A percentile compares a stretch with the other conserved stretches of the same genome.
These are phyloP conservation scores for Chalciporus pseudorubinellus DNA, from an alignment of 768 basidiomycete species.

Conservation along the genomic window DNA sequence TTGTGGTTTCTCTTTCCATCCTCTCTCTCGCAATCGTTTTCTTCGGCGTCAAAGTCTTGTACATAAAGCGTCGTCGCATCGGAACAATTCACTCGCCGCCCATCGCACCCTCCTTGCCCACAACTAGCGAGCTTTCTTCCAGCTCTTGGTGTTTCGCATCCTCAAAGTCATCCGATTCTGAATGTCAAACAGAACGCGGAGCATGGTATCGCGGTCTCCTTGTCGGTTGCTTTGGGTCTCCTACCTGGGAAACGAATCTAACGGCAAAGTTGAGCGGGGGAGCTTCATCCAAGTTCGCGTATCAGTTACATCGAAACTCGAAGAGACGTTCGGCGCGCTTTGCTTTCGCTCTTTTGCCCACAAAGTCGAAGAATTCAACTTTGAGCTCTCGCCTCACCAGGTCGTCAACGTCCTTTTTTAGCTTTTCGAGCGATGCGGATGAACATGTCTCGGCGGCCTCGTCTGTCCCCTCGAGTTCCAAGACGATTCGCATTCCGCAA, in stretches of 20 bases:
- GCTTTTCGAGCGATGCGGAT: slow-evolving; percentile 6
- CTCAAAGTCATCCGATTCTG: not conserved
- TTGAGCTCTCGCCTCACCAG: slow-evolving; percentile 7
- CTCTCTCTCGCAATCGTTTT: slow-evolving; percentile 16
- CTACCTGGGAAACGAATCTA: slow-evolving; percentile 28
- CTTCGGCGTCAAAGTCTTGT: slow-evolving; percentile 24
- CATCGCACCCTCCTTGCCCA: not conserved
- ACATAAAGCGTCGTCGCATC: slow-evolving; percentile 30
- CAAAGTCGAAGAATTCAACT: not conserved
- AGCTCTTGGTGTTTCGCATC: not conserved
- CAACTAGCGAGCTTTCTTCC: not conserved
- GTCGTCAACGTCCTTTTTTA: slow-evolving; percentile 13
- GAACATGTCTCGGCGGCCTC: not conserved
- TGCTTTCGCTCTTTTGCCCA: not conserved
- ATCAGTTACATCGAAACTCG: slow-evolving; percentile 8
- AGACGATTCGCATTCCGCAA: not conserved
- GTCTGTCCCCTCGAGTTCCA: not conserved
- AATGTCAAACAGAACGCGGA: slow-evolving; percentile 5
- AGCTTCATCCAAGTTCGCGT: slow-evolving; percentile 6
- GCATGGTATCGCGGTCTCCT: slow-evolving; percentile 14
- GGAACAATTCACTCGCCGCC: slow-evolving; percentile 21
- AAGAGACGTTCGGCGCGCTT: slow-evolving; percentile 7
- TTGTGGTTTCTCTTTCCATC: slow-evolving; percentile 12
- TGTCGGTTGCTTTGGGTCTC: slow-evolving; percentile 32
- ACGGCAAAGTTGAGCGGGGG: slow-evolving; percentile 12